A percentile compares a stretch with the other conserved stretches of the same genome.
Conservation (phyloP, 345 rosid species). For the Moricandia moricandioides region DNA sequence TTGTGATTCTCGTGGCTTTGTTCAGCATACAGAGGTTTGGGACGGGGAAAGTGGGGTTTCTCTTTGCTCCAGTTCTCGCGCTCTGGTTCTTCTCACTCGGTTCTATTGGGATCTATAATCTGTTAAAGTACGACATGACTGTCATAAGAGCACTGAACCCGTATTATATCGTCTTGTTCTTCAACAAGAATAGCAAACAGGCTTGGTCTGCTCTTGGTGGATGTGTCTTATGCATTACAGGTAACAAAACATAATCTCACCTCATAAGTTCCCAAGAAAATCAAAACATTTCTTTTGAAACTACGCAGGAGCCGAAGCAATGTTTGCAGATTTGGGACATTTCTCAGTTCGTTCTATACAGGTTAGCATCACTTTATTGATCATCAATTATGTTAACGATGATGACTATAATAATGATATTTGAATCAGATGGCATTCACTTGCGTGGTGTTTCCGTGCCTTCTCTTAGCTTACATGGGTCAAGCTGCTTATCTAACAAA, state of each 20-base stretch:
- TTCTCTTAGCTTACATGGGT: conserved; percentile 90
- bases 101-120: conserved; percentile 74
- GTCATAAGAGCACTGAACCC: conserved; percentile 88
- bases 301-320: conserved; percentile 89
- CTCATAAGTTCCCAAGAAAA: too few species aligned
- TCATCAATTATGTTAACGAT: neutral
- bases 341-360: conserved; percentile 87
- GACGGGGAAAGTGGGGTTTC: conserved; percentile 82
- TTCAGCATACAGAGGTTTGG: conserved; percentile 93
- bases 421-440: conserved; percentile 71
- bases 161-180: conserved; percentile 67
- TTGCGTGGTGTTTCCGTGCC: conserved; percentile 86
- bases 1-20: conserved; percentile 60
- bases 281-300: conserved; percentile 5
- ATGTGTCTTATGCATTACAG: conserved; percentile 91
- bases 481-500: conserved; percentile 88
- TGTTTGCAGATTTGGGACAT: conserved; percentile 98
- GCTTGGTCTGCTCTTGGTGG: conserved; percentile 99
- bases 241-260: conserved; percentile 36
- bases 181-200: conserved; percentile 64
- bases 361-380: conserved; percentile 39
- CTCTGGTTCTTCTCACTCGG: conserved; percentile 92
- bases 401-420: neutral
- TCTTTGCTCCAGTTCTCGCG: conserved; percentile 84
- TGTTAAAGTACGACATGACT: conserved; percentile 56